Evolutionary conservation across 148 eudicot genomes (phyloP).

Genomic region (Heliamphora exappendiculata): DNA sequence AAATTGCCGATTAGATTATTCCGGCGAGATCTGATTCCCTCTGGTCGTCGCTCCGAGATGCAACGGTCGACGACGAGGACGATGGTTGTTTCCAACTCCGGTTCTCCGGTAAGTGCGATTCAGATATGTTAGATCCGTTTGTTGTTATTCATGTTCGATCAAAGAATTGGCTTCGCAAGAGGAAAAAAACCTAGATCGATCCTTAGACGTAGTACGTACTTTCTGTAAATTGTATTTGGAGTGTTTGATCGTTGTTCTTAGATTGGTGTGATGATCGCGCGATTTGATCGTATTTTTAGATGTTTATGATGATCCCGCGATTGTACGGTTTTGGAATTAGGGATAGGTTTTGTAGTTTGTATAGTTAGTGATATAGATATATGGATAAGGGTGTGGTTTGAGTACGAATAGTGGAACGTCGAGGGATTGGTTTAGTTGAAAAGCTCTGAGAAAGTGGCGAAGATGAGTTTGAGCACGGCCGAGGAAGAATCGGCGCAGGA

Average conservation of each 20-base stretch:
- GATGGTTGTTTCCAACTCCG: constrained; percentile 8
- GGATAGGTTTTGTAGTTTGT: neutral
- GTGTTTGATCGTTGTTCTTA: neutral
- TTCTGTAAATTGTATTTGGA: neutral
- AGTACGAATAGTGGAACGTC: neutral
- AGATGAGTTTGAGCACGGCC: constrained; percentile 71
- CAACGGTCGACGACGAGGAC: constrained; percentile 1
- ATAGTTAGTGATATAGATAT: neutral
- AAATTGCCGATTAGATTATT: no score
- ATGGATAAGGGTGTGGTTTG: neutral
- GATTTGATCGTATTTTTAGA: neutral
- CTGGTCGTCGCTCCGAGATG: constrained; percentile 11
- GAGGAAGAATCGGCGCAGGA: constrained; percentile 53
- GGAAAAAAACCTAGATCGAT: constrained; percentile 31
- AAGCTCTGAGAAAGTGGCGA: constrained; percentile 27
- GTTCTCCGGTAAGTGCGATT: constrained; percentile 13
- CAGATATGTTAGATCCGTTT: constrained; percentile 45
- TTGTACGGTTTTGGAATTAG: constrained; percentile 8
- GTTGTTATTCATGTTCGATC: constrained; percentile 29
- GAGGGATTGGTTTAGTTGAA: constrained; percentile 6
- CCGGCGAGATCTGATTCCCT: neutral
- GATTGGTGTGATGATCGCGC: neutral
- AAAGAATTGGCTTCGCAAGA: constrained; percentile 49
- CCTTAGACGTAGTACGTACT: neutral
- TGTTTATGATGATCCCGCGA: neutral